A percentile compares a stretch with the other conserved stretches of the same genome.
These are phyloP conservation scores for Bauhinia variegata DNA, from an alignment of 306 rosid genomes.

Conservation along the genomic window DNA sequence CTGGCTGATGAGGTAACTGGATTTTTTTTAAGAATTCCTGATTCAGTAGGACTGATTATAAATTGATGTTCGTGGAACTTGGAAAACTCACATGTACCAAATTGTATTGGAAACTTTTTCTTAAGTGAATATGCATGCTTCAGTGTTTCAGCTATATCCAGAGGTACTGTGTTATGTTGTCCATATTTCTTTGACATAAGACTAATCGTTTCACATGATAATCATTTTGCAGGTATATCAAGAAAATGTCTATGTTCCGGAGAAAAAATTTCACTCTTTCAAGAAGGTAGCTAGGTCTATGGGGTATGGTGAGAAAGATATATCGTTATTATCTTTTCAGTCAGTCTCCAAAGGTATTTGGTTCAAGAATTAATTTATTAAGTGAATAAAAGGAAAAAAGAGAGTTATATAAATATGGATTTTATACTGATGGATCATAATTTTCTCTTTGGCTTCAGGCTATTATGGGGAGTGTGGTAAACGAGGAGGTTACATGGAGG, in stretches of 20 bases:
- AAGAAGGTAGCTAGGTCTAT: constrained; percentile 80
- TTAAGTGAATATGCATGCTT: no score
- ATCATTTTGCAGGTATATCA: constrained; percentile 73
- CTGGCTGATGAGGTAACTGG: constrained; percentile 91
- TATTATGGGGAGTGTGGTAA: constrained; percentile 92
- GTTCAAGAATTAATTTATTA: neutral
- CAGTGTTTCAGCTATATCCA: neutral
- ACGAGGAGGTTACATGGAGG: constrained; percentile 95
- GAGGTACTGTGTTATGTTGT: no score
- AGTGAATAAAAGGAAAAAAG: neutral
- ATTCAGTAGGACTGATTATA: neutral
- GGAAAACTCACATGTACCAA: neutral
- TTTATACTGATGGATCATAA: constrained; percentile 8
- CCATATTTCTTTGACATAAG: neutral
- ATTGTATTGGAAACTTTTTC: no score
- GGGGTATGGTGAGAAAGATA: constrained; percentile 80
- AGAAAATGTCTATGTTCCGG: constrained; percentile 80
- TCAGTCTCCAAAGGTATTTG: constrained; percentile 85
- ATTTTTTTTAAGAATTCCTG: constrained; percentile 18
- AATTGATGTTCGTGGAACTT: neutral
- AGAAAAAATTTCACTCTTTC: constrained; percentile 82
- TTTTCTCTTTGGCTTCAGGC: constrained; percentile 52
- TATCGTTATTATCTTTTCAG: constrained; percentile 78
- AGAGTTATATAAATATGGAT: neutral
- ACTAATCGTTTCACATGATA: neutral